Evolutionary conservation across 169 alveolate genomes (phyloP).

Genomic region (Plasmodium gonderi): DNA sequence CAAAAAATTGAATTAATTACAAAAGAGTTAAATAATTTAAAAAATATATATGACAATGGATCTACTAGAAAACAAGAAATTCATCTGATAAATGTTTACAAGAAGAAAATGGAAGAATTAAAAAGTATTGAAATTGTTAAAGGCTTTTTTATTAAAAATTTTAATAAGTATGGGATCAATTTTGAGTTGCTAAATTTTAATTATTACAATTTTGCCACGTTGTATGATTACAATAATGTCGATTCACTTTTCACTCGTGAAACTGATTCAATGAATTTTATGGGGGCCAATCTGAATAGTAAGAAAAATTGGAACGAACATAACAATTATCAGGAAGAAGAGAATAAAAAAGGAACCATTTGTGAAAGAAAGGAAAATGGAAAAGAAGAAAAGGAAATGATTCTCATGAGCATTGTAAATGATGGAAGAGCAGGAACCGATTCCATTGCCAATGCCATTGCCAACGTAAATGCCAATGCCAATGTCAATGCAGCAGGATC

Average conservation of each 20-base stretch:
- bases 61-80: conserved; percentile 42
- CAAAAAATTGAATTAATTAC: conserved; percentile 4
- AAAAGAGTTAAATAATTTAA: background rate
- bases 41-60: conserved; percentile 22
- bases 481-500: too few relatives aligned
- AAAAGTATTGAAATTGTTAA: conserved; percentile 25
- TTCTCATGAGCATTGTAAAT: too few relatives aligned
- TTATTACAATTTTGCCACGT: conserved; percentile 36
- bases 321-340: too few relatives aligned
- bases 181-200: conserved; percentile 31
- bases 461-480: too few relatives aligned
- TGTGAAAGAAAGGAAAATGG: background rate
- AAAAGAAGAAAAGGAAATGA: too few relatives aligned
- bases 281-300: background rate
- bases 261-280: background rate
- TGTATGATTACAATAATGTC: conserved; percentile 19
- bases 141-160: conserved; percentile 5
- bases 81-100: conserved; percentile 1
- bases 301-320: too few relatives aligned
- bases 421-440: too few relatives aligned
- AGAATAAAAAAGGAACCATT: background rate
- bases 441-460: too few relatives aligned
- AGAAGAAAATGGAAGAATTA: conserved; percentile 9
- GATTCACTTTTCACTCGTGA: background rate
- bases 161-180: conserved; percentile 49